phyloP scores from a whole-genome alignment of 768 basidiomycete species.

The Boletellus emodensis region DNA sequence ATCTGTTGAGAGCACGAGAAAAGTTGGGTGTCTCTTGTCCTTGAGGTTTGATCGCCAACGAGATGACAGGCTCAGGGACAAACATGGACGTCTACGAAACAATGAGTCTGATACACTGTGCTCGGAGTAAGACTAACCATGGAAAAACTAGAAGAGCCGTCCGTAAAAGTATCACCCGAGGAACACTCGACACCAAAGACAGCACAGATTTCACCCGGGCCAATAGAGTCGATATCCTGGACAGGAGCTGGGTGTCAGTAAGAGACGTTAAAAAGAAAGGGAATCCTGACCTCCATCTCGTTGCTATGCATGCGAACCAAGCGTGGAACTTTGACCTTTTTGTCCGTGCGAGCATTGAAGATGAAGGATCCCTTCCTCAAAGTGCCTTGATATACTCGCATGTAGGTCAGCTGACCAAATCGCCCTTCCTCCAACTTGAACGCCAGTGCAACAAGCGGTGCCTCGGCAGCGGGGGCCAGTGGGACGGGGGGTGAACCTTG shows the following conservation, averaged over 20 bases:
- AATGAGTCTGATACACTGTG: neutral
- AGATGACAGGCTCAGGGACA: slow-evolving; percentile 98
- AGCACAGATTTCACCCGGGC: slow-evolving; percentile 98
- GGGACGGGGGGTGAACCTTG: slow-evolving; percentile 63
- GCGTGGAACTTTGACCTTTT: slow-evolving; percentile 94
- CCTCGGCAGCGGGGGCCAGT: slow-evolving; percentile 77
- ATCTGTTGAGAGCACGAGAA: slow-evolving; percentile 92
- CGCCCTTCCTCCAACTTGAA: slow-evolving; percentile 99
- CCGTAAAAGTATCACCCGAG: slow-evolving; percentile 96
- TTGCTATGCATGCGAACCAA: slow-evolving; percentile 98
- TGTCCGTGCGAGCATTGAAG: slow-evolving; percentile 90
- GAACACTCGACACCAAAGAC: slow-evolving; percentile 99
- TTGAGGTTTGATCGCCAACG: slow-evolving; percentile 85
- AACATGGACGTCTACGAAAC: slow-evolving; percentile 85
- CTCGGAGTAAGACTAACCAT: slow-evolving; percentile 59
- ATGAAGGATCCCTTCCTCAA: slow-evolving; percentile 83
- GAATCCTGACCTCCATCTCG: slow-evolving; percentile 85
- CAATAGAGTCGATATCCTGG: slow-evolving; percentile 88
- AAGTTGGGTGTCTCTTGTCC: slow-evolving; percentile 95
- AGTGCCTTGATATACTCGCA: slow-evolving; percentile 95
- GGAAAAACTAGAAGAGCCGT: slow-evolving; percentile 82
- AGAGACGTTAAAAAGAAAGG: neutral
- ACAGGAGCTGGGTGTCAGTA: neutral
- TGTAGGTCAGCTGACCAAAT: slow-evolving; percentile 96
- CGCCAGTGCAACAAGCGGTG: slow-evolving; percentile 88